phyloP scores from a whole-genome alignment of 2,329 filamentous ascomycete genomes.

The Arachnomyces sp. region DNA sequence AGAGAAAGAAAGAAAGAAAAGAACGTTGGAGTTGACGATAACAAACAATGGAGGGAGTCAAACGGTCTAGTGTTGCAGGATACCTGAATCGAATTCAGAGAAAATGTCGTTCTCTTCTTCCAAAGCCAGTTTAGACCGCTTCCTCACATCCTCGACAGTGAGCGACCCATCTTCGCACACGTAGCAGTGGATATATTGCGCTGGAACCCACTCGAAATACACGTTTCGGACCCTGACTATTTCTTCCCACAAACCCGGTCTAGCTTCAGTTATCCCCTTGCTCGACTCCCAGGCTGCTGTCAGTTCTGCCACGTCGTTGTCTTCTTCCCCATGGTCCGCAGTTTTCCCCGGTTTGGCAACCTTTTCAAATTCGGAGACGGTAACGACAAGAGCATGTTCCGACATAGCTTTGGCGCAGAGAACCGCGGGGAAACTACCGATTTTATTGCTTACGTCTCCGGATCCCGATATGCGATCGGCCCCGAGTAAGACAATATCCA shows the following conservation, averaged over 20 bases:
- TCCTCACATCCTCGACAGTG: conserved; percentile 12
- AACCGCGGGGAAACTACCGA: conserved; percentile 52
- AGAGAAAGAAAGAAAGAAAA: too few species aligned
- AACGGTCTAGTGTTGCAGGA: too few species aligned
- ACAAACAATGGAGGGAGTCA: too few species aligned
- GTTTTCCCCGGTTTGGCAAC: conserved; percentile 41
- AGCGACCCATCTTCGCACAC: conserved; percentile 42
- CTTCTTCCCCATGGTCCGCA: conserved; percentile 40
- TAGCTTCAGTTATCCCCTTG: neutral
- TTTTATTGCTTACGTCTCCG: conserved; percentile 60
- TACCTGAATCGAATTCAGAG: conserved; percentile 18
- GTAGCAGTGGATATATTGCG: conserved; percentile 41
- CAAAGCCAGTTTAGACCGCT: conserved; percentile 8
- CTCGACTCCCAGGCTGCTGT: conserved; percentile 6
- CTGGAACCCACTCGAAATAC: conserved; percentile 51
- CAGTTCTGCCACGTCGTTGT: conserved; percentile 48
- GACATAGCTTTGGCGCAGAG: conserved; percentile 46
- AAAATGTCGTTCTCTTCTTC: conserved; percentile 10
- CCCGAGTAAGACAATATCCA: conserved; percentile 54
- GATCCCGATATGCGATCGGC: conserved; percentile 52
- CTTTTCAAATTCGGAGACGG: conserved; percentile 53
- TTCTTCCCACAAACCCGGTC: conserved; percentile 8
- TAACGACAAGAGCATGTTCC: conserved; percentile 44
- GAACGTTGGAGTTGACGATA: too few species aligned
- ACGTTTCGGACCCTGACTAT: conserved; percentile 28